These are phyloP conservation scores for Nothophaeocryptopus gaeumannii DNA, from an alignment of 2,329 filamentous ascomycete species.

Conservation along the genomic window DNA sequence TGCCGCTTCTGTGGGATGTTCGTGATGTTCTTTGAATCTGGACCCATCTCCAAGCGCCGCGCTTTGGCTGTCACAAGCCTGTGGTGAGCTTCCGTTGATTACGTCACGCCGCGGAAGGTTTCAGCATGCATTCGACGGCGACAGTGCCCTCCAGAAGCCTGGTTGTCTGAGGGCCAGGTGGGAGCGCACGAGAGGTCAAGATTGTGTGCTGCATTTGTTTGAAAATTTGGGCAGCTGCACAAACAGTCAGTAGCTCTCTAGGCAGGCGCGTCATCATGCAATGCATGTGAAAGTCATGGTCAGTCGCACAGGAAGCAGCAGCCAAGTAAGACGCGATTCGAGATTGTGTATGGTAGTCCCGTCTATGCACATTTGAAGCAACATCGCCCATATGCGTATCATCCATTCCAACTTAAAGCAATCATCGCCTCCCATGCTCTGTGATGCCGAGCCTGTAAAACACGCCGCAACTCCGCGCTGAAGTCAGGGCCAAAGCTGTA, in stretches of 20 bases:
- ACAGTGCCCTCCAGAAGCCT: too few species aligned
- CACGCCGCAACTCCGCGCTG: constrained; percentile 18
- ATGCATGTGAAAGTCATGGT: constrained; percentile 1
- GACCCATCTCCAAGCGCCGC: background rate
- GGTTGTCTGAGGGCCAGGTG: too few species aligned
- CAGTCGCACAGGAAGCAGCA: too few species aligned
- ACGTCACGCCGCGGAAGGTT: background rate
- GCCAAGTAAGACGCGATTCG: too few species aligned
- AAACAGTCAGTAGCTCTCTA: too few species aligned
- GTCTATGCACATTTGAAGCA: background rate
- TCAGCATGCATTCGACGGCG: too few species aligned
- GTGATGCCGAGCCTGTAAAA: constrained; percentile 2
- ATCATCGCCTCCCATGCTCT: constrained; percentile 1
- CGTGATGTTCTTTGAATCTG: too few species aligned
- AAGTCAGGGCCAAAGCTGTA: constrained; percentile 11
- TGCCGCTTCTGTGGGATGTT: background rate
- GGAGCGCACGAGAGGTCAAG: too few species aligned
- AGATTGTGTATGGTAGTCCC: too few species aligned
- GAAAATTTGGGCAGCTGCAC: too few species aligned
- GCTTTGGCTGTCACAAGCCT: constrained; percentile 6
- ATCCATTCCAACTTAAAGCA: background rate
- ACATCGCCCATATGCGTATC: background rate
- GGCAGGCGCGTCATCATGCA: background rate
- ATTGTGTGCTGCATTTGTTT: too few species aligned
- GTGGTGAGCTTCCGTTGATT: constrained; percentile 5